Evolutionary conservation across 768 basidiomycete species (phyloP), one percentile per base, ranked within the genome.

Genomic region (Hygrophoropsis aurantiaca): DNA sequence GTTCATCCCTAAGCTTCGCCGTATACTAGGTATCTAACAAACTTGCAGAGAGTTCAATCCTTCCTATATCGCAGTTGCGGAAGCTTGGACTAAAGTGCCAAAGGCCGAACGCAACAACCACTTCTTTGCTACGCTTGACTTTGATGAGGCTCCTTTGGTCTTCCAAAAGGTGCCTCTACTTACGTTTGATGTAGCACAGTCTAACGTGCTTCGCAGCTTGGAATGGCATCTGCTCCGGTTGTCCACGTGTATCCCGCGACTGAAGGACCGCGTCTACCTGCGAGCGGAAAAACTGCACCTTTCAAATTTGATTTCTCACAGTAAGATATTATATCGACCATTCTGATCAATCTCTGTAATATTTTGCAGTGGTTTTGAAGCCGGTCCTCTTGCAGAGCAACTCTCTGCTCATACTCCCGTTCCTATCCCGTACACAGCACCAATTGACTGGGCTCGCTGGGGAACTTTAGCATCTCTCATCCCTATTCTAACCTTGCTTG

Each of bases 101-200:
- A 57, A 75, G 46, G 73, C 72, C 18, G 69, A 87, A n/a, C 79
- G 85, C 34, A 77, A 90, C 63, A 72, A 74, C 46, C 94, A 97
- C 66, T 94, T 97, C 80, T 99, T 98, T 60, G 97, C 84, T 8
- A 85, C 84, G 11, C 65, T 92, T 24, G 97, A 99, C 67, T 98
- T 97, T 61, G 82, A 89, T 58, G 75, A 88, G 30, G 85, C 81
- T 7, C 75, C 81, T 45, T 66, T 71, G 2, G 77, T 92, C 36
- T 99, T 95, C 72, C 84, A 89, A 70, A 83, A 81, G 74, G 94
- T 91, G 42, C 21, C 61, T 50, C 11, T n/a, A 34, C 11, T 19
- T 23, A 5, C 3, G 9, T 9, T 26, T 6, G 21, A 44, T 25
- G 26, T 19, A 13, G 5, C 16, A 13, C 11, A 8, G 21, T 26